phyloP scores from a whole-genome alignment of 108 stramenopile genomes.

The Fragilaria crotonensis region DNA sequence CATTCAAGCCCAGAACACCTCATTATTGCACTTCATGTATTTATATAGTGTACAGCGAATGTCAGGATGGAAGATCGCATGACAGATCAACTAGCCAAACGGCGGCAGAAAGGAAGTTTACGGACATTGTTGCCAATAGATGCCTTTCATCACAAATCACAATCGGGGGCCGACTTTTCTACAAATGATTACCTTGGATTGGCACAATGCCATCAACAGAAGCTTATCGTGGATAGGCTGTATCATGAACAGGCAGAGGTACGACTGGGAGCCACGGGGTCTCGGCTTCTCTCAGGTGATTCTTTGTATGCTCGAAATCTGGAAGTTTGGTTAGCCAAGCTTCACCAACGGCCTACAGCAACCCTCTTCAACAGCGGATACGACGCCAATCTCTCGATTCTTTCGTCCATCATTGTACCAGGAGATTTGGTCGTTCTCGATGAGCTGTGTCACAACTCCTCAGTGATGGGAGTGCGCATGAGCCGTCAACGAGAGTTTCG shows the following conservation, averaged over 20 bases:
- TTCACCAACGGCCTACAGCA: constrained; percentile 72
- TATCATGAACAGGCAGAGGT: constrained; percentile 14
- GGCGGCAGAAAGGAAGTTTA: constrained; percentile 34
- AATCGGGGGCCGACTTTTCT: constrained; percentile 76
- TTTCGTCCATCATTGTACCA: constrained; percentile 63
- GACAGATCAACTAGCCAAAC: constrained; percentile 28
- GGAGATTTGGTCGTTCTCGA: constrained; percentile 75
- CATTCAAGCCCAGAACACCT: too few relatives aligned
- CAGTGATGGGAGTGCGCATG: constrained; percentile 80
- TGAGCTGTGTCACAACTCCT: constrained; percentile 90
- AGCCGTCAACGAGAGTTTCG: constrained; percentile 23
- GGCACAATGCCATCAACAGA: constrained; percentile 58
- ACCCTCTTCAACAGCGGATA: constrained; percentile 94
- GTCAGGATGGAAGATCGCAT: constrained; percentile 29
- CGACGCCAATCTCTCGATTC: constrained; percentile 91
- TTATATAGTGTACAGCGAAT: too few relatives aligned
- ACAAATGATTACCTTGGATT: constrained; percentile 97
- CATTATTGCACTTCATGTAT: too few relatives aligned
- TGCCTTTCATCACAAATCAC: not conserved
- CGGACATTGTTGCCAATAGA: constrained; percentile 26
- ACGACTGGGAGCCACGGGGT: constrained; percentile 82
- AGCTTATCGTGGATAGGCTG: constrained; percentile 30
- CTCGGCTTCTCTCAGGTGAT: constrained; percentile 91
- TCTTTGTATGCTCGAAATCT: constrained; percentile 56
- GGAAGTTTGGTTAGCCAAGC: constrained; percentile 58